These are phyloP conservation scores for Calvatia gigantea DNA, from an alignment of 768 basidiomycete genomes.

Conservation along the genomic window DNA sequence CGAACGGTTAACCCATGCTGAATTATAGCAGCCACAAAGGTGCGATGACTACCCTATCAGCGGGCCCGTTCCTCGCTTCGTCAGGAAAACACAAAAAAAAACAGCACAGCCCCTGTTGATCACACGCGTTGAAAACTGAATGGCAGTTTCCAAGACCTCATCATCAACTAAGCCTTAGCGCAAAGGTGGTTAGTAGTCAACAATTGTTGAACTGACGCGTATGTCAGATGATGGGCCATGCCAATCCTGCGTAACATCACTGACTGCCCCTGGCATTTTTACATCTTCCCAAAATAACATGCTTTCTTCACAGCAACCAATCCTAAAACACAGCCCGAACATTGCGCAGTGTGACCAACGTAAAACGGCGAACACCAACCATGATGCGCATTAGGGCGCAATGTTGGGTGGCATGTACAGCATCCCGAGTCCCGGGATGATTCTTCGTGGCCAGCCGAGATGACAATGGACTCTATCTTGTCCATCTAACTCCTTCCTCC, in stretches of 20 bases:
- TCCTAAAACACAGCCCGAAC: background rate
- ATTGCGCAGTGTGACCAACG: constrained; percentile 1
- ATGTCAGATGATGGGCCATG: background rate
- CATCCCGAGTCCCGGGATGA: background rate
- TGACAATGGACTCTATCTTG: background rate
- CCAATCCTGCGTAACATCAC: background rate
- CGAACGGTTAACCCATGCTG: too few species aligned
- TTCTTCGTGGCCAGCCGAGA: constrained; percentile 2
- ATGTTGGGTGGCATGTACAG: background rate
- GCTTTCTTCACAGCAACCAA: background rate
- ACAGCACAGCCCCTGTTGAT: too few species aligned
- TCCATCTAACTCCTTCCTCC: background rate
- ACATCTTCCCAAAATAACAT: background rate
- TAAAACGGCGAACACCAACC: background rate
- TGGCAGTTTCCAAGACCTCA: too few species aligned
- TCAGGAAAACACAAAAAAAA: too few species aligned
- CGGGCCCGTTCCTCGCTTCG: too few species aligned
- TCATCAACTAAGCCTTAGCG: background rate
- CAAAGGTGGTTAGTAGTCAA: background rate
- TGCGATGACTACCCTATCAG: too few species aligned
- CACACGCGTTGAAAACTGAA: too few species aligned
- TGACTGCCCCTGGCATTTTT: background rate
- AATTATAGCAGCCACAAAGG: too few species aligned
- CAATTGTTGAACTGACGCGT: too few species aligned
- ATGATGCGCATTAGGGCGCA: background rate